Percentiles rank a stretch among this genome's conserved stretches.
Evolutionary conservation across 768 basidiomycete species (phyloP).

Genomic region (Sistotremastrum suecicum): DNA sequence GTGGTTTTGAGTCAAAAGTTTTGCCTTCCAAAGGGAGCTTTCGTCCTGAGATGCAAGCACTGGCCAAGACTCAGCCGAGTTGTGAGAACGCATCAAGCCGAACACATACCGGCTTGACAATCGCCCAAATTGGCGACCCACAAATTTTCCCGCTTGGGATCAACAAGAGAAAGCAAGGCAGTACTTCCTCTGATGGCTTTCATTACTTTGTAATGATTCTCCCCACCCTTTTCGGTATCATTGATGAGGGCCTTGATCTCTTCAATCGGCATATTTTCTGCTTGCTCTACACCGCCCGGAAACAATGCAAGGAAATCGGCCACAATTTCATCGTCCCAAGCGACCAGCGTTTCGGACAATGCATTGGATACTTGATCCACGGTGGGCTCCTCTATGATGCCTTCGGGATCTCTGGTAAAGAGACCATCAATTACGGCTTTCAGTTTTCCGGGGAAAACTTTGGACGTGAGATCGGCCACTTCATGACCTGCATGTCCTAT

Average conservation of each 20-base stretch:
- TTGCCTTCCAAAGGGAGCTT: constrained; percentile 25
- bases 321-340: constrained; percentile 56
- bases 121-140: constrained; percentile 78
- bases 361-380: constrained; percentile 38
- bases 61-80: constrained; percentile 10
- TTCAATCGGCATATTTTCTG: constrained; percentile 37
- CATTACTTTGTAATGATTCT: constrained; percentile 48
- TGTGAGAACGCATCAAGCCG: neutral
- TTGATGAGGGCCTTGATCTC: constrained; percentile 48
- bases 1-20: constrained; percentile 49
- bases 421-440: constrained; percentile 23
- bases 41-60: constrained; percentile 26
- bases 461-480: constrained; percentile 50
- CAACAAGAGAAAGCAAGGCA: constrained; percentile 56
- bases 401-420: constrained; percentile 12
- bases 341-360: constrained; percentile 41
- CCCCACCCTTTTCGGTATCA: constrained; percentile 23
- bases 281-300: constrained; percentile 37
- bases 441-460: constrained; percentile 36
- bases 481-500: constrained; percentile 55
- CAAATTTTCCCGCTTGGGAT: constrained; percentile 51
- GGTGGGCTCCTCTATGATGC: constrained; percentile 4
- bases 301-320: constrained; percentile 51
- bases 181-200: constrained; percentile 74
- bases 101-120: constrained; percentile 54